Conservation (phyloP, 2,329 filamentous ascomycete genomes). For the Aspergillus eucalypticola region DNA sequence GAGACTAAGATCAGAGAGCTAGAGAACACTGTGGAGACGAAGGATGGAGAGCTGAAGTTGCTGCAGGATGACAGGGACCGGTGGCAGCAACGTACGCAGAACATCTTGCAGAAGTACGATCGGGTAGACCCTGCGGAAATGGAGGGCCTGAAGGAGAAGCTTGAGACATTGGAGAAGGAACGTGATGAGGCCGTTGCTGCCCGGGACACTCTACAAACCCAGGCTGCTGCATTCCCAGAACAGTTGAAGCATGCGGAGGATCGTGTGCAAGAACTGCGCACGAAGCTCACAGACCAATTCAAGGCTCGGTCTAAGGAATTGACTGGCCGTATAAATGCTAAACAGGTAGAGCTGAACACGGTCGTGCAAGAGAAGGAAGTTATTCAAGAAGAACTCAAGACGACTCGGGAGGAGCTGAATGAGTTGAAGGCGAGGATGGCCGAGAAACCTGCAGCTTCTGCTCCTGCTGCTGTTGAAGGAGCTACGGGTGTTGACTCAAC, state of each 20-base stretch:
- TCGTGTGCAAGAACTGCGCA: slow-evolving; percentile 52
- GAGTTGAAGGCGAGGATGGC: slow-evolving; percentile 56
- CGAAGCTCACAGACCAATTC: slow-evolving; percentile 51
- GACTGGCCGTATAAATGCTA: slow-evolving; percentile 60
- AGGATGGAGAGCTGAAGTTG: slow-evolving; percentile 84
- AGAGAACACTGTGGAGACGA: slow-evolving; percentile 75
- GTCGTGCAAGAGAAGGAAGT: slow-evolving; percentile 64
- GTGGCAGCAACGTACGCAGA: slow-evolving; percentile 94
- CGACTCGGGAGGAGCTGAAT: slow-evolving; percentile 60
- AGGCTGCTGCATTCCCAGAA: slow-evolving; percentile 51
- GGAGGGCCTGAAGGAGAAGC: slow-evolving; percentile 80
- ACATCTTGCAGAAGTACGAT: slow-evolving; percentile 94
- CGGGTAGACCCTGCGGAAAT: slow-evolving; percentile 91
- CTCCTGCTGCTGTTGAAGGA: slow-evolving; percentile 49
- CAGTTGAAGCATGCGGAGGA: slow-evolving; percentile 51
- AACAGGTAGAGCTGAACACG: slow-evolving; percentile 50
- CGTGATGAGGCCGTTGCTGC: slow-evolving; percentile 64
- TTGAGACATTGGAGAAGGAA: slow-evolving; percentile 66
- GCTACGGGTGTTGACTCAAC: slow-evolving; percentile 44
- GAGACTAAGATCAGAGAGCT: slow-evolving; percentile 78
- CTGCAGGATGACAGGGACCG: slow-evolving; percentile 88
- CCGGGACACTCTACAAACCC: slow-evolving; percentile 52
- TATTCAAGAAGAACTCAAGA: slow-evolving; percentile 68
- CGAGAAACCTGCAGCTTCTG: slow-evolving; percentile 32
- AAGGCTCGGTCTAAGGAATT: slow-evolving; percentile 64